A percentile compares a stretch with the other conserved stretches of the same genome.
phyloP scores from a whole-genome alignment of 2,329 filamentous ascomycete genomes.

The Chrysoporthe deuterocubensis region DNA sequence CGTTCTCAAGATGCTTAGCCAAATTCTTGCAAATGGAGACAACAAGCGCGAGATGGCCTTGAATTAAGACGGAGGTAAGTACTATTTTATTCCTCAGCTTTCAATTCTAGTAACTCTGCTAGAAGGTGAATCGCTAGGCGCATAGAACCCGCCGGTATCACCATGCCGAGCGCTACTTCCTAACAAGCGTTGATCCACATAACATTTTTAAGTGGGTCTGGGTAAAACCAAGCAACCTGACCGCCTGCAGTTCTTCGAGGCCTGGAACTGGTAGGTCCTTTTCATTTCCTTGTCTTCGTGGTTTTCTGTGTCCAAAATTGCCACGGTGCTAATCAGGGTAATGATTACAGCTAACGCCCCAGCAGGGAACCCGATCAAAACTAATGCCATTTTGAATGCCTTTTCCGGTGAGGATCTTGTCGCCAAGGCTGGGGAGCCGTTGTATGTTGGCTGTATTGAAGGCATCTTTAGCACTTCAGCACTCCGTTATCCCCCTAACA shows the following conservation, averaged over 20 bases:
- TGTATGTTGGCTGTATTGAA: constrained; percentile 43
- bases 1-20: constrained; percentile 49
- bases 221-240: constrained; percentile 35
- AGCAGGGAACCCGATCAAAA: constrained; percentile 36
- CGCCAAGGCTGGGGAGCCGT: background rate
- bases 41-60: constrained; percentile 43
- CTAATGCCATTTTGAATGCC: constrained; percentile 38
- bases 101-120: background rate
- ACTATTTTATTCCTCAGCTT: constrained; percentile 39
- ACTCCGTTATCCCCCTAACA: constrained; percentile 42
- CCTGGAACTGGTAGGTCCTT: constrained; percentile 35
- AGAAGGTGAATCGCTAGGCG: constrained; percentile 41
- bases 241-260: constrained; percentile 45
- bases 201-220: constrained; percentile 43
- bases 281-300: background rate
- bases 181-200: constrained; percentile 45
- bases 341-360: constrained; percentile 8
- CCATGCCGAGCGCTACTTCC: constrained; percentile 47
- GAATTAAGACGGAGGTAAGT: constrained; percentile 45
- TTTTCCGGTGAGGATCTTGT: constrained; percentile 32
- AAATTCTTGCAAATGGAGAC: constrained; percentile 51
- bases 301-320: background rate
- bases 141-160: constrained; percentile 52
- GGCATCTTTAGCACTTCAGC: constrained; percentile 41
- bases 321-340: background rate